Base-by-base conservation (phyloP, 1,139 yeast species). In the Debaryomyces psychrophilus region DNA sequence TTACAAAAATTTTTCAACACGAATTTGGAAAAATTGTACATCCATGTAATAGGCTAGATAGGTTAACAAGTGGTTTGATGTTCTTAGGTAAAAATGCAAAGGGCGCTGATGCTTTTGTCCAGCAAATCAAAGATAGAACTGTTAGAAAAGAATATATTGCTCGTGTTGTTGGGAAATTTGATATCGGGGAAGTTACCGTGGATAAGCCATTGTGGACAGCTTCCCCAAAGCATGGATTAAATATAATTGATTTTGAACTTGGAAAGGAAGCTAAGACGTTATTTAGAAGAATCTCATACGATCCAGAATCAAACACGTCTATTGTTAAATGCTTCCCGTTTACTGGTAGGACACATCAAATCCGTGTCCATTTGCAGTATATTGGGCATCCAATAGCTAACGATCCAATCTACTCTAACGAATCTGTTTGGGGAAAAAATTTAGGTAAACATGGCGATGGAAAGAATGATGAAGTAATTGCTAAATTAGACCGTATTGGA, bases 281-380 rank as follows among this genome's bases (percentile, higher is more conserved):
- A 11, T 87, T 85, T 60, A 69, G 67, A 42, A 65, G 90, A 29
- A 65, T 87, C 1, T 76, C 84, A 1, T 85, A 76, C 58, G 89
- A 86, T 57, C 82, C 85, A 1, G 62, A 61, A 5, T 69, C 85
- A 1, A 57, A 74, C 46, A 76, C 81, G 1, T 81, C 96, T 47
- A 74, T 93, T 31, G 97, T 93, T 2, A 76, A 83, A 48, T 92
- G 98, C 63, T 77, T 72, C 50, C 99, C 99, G 0, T 67, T 79
- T 15, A 92, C 99, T 0, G 99, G 99, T 0, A 75, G 99, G 58
- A 89, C 98, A 0, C 99, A 93, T 63, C 99, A 93, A 61, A 90
- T 93, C 43, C 71, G 99, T 45, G 96, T 93, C 0, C 99, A 93
- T 68, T 67, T 93, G 46, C 97, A 92, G 64, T 87, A 77, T 56